Base-by-base conservation (phyloP, 306 rosid species). In the Acacia crassicarpa region DNA sequence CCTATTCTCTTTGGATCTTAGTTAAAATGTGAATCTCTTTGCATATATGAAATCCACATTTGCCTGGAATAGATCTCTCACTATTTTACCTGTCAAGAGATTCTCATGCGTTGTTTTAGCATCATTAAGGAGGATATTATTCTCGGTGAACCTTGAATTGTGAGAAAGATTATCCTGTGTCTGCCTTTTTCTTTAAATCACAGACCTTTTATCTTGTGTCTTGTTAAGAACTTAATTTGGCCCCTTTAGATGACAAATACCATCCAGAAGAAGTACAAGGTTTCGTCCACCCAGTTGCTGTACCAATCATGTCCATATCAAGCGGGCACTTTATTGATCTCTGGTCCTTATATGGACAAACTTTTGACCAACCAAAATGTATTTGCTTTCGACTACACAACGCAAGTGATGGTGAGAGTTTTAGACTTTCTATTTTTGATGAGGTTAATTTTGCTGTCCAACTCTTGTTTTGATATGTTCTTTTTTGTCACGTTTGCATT, bases 271-370 rank as follows among this genome's bases (percentile, higher is more conserved):
- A 92, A 91, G 90, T 92, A 74, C 82, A 95, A 91, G 85, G 98
- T 93, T 84, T 89, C 99, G 83, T 95, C 99, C 63, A 95, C 99
- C 41, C 99, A 95, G 77, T 97, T 95, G 78, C 74, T 95, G 15
- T 95, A 92, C 83, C 99, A 95, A 63, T 92, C 99, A 75, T 93
- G 97, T 66, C 98, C 98, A 14, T 91, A 93, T 93, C 98, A 95
- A 74, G 83, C 97, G 3, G 85, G 90, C 63, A 89, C 94, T 25
- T 86, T 95, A 85, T 89, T 95, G 75, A 73, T 95, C 78, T 6
- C 71, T 16, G 99, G 99, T 75, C 99, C 99, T 4, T 89, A 88
- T 86, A 84, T 95, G 82, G 99, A 95, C 82, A 81, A 89, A 87
- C 74, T 87, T 84, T 84, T 95, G 78, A 95, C 98, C 7, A 79